Base-by-base conservation (phyloP, 2,329 filamentous ascomycete species). In the Fusarium mexicanum region DNA sequence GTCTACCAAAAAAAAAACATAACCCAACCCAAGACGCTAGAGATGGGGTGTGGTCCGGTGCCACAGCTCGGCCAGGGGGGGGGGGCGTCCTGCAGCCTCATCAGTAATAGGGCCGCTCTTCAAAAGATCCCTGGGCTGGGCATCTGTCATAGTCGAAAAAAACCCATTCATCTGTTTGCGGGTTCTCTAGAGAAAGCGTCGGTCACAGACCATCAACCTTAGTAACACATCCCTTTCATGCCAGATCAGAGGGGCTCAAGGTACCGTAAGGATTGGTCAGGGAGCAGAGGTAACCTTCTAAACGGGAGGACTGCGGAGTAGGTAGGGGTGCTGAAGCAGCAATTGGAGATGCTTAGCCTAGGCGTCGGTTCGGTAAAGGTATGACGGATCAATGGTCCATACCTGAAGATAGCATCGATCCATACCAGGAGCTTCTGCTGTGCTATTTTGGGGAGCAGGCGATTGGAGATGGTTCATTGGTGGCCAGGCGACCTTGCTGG, bases 361-460 rank as follows among this genome's bases (percentile, higher is more conserved):
- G 71, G 44, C 60, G 59, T 62, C 60, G 60, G 61, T 69, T 69
- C 60, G 63, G 67, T 58, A 74, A 68, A 60, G 59, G 55, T 55
- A 69, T 57, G 63, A 72, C 60, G 51, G 71, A 43, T 69, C 67
- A 67, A 71, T 74, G 67, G 47, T 69, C 71, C 71, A 74, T 74
- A 61, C 62, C 71, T 74, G 53, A 73, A 67, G 71, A 74, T 61
- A 74, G 54, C 71, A 74, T 74, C 72, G 71, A 74, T 74, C 71
- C 72, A 74, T 73, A 63, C 66, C 71, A 60, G 62, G 62, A 66
- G 71, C 60, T 72, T 69, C 46, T 62, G 31, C 17, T 72, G 71
- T 74, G 71, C 72, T 74, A 74, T 74, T 74, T 74, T 74, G 71
- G 71, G 72, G 71, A 57, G 24, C 72, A 62, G 50, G 61, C 31